phyloP scores from a whole-genome alignment of 1,139 yeast genomes.

The Wickerhamomyces sp. region DNA sequence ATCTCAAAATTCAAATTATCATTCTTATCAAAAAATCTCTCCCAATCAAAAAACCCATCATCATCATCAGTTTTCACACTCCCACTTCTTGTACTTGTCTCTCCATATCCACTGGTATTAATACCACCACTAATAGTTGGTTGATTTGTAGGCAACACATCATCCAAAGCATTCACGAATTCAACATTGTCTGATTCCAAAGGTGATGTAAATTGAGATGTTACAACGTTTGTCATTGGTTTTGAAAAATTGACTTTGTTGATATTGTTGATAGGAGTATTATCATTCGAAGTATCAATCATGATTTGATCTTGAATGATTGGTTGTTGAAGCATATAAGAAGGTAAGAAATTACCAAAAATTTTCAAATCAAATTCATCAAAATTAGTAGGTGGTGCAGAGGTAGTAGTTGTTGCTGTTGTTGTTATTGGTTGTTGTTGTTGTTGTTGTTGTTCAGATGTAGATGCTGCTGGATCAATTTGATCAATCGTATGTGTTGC shows the following conservation, averaged over 20 bases:
- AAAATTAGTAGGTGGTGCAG: conserved; percentile 29
- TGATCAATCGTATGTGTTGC: conserved; percentile 7
- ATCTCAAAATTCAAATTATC: conserved; percentile 8
- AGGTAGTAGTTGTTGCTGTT: conserved; percentile 34
- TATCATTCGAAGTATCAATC: too few relatives aligned
- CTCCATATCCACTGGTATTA: neutral
- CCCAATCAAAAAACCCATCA: conserved; percentile 16
- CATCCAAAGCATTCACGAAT: neutral
- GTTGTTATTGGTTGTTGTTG: conserved; percentile 7
- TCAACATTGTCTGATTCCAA: neutral
- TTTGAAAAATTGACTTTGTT: too few relatives aligned
- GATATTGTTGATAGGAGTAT: neutral
- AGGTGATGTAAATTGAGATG: neutral
- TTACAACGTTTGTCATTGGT: too few relatives aligned
- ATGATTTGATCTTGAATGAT: too few relatives aligned
- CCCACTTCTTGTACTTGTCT: conserved; percentile 1
- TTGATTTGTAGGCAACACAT: neutral
- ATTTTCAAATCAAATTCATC: conserved; percentile 78
- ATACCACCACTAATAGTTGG: neutral
- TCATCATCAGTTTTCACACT: conserved; percentile 11
- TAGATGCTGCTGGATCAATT: neutral
- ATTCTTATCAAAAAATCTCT: conserved; percentile 13
- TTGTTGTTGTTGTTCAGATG: conserved; percentile 1
- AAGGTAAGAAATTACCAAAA: conserved; percentile 76
- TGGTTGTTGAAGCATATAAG: conserved; percentile 55